phyloP scores from a whole-genome alignment of 2,329 filamentous ascomycete genomes.

The Aaosphaeria pasadenensis region DNA sequence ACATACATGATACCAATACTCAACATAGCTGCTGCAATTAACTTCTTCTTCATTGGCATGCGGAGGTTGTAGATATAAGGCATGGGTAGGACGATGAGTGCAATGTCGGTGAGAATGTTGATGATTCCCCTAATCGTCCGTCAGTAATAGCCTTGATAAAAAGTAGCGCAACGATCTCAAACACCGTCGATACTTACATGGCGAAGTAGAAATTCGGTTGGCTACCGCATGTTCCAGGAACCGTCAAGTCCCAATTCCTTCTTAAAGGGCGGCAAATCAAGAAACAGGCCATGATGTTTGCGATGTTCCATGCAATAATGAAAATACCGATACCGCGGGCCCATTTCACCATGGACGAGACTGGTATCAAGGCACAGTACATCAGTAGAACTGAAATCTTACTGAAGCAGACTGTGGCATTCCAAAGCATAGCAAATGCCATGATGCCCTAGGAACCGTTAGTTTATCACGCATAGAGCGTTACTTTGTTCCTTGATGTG shows the following conservation, averaged over 20 bases:
- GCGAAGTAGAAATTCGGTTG: constrained; percentile 4
- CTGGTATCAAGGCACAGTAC: constrained; percentile 14
- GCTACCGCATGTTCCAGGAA: constrained; percentile 9
- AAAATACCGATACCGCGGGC: constrained; percentile 4
- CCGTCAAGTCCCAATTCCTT: constrained; percentile 13
- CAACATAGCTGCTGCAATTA: constrained; percentile 12
- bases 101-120: constrained; percentile 4
- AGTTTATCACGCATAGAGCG: not conserved
- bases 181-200: not conserved
- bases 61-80: constrained; percentile 14
- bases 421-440: constrained; percentile 17
- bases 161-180: too few species aligned
- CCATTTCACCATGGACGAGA: constrained; percentile 8
- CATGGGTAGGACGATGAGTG: constrained; percentile 15
- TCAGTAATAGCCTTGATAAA: too few species aligned
- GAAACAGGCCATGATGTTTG: constrained; percentile 10
- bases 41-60: constrained; percentile 10
- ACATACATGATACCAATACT: constrained; percentile 18
- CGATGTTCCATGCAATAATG: constrained; percentile 11
- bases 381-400: constrained; percentile 17
- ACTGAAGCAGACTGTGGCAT: constrained; percentile 15
- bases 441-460: constrained; percentile 7
- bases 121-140: not conserved
- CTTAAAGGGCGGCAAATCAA: constrained; percentile 15
- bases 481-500: not conserved